Evolutionary conservation across 164 flowering plant species (phyloP).

Genomic region (Magnolia sinica): DNA sequence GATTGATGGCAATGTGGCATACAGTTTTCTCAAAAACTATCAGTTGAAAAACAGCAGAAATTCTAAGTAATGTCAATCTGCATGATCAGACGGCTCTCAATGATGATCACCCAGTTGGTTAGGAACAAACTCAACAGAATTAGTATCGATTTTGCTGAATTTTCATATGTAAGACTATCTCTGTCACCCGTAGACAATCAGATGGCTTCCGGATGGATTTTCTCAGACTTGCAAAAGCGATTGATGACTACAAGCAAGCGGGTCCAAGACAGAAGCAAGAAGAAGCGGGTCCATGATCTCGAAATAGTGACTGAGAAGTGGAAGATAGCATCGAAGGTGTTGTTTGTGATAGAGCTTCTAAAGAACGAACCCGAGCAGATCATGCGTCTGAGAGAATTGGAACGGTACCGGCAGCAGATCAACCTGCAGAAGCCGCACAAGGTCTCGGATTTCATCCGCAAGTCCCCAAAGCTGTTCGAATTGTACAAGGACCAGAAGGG

Average conservation of each 20-base stretch:
- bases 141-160: slow-evolving; percentile 1
- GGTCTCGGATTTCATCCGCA: slow-evolving; percentile 62
- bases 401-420: slow-evolving; percentile 58
- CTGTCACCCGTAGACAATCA: background rate
- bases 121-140: slow-evolving; percentile 4
- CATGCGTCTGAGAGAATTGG: slow-evolving; percentile 44
- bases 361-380: slow-evolving; percentile 72
- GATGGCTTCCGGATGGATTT: background rate
- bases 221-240: slow-evolving; percentile 21
- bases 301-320: slow-evolving; percentile 70
- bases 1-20: background rate
- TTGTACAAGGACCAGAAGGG: slow-evolving; percentile 70
- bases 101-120: background rate
- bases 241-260: slow-evolving; percentile 71
- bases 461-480: slow-evolving; percentile 77
- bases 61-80: background rate
- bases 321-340: slow-evolving; percentile 57
- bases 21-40: background rate
- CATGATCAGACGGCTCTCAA: background rate
- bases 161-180: background rate
- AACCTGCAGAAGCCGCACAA: slow-evolving; percentile 74
- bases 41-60: background rate
- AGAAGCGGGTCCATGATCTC: slow-evolving; percentile 65
- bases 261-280: slow-evolving; percentile 73
- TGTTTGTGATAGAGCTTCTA: slow-evolving; percentile 57